Evolutionary conservation across 768 basidiomycete species (phyloP), one percentile per base, ranked within the genome.

Genomic region (Lenzites betulinus): DNA sequence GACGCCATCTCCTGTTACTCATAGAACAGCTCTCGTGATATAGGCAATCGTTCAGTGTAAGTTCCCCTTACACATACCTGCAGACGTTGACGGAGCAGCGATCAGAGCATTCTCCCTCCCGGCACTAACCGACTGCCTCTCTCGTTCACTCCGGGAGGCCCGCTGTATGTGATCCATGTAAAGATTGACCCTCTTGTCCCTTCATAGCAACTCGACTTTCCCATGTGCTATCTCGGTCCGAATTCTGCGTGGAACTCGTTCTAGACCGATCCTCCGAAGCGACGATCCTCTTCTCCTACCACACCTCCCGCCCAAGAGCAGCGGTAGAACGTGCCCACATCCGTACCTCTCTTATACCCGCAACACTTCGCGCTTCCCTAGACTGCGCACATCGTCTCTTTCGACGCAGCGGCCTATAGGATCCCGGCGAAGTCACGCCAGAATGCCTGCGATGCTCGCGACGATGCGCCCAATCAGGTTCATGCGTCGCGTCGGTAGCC

Each of bases 391-490:
- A 25, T 43, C 52, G 15, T 15, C 18, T 6, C 43, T 25, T 2
- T n/a, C 7, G 18, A 7, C 4, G 54, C 23, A 38, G 2, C n/a
- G 35, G 23, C 25, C 2, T 36, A 15, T 6, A 35, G 44, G 13
- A 6, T 36, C 26, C 16, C 33, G 46, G 20, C n/a, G 36, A 42
- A 12, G 23, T 43, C 28, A 25, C 48, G 48, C 42, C 42, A 18
- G 30, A 33, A 33, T 33, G 30, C 30, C 30, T 41, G 28, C 3
- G 28, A 36, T 7, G 33, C 30, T 39, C 38, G 23, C 54, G 53
- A 51, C 48, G 48, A 50, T 43, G 33, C 30, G 60, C 60, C 50
- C 6, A 51, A 61, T 61, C 30, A 28, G 49, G 48, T 5, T 7
- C 6, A 39, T 16, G 13, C 8, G 26, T 51, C 43, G 20, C 41